Evolutionary conservation across 2,329 filamentous ascomycete species (phyloP), one percentile per base, ranked within the genome.

Genomic region (Cercospora beticola): DNA sequence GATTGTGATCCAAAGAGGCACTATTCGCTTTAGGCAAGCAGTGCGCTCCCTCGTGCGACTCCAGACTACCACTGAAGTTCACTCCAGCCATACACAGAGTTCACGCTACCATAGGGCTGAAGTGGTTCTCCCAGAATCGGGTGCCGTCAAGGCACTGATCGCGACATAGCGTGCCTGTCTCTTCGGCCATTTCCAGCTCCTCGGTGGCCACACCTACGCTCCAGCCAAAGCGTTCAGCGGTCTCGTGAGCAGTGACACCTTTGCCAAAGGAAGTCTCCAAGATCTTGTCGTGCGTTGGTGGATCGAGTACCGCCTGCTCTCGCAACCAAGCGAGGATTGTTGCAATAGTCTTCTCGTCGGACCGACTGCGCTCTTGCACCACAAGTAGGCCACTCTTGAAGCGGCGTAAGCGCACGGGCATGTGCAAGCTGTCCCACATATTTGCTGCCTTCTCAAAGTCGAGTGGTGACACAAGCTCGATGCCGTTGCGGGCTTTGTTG

Each of bases 151-250:
- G 88, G 4, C 93, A 90, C 75, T 97, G 94, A 78, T 99, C 95
- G 59, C 95, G 89, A 78, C 94, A 98, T 21, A 99, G 79, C 2
- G 89, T 88, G 0, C 95, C 95, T 66, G 87, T 88, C 78, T 98
- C 94, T 79, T 99, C 95, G 0, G 94, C 94, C 94, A 99, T 97
- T 78, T 97, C 92, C 12, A 99, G 84, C 81, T 99, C 95, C 79
- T 98, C 95, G 68, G 91, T 92, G 1, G 95, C 95, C 23, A 99
- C 94, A 8, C 95, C 95, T 7, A 99, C 90, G 78, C 95, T 98
- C 95, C 95, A 99, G 5, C 94, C 92, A 80, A 99, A 99, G 61
- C 88, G 85, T 79, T 96, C 92, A 0, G 95, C 95, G 0, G 89
- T 88, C 76, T 98, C 94, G 77, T 95, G 92, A 1, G 93, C 93